Base-by-base conservation (phyloP, 2,329 filamentous ascomycete genomes). In the Fusarium domesticum region DNA sequence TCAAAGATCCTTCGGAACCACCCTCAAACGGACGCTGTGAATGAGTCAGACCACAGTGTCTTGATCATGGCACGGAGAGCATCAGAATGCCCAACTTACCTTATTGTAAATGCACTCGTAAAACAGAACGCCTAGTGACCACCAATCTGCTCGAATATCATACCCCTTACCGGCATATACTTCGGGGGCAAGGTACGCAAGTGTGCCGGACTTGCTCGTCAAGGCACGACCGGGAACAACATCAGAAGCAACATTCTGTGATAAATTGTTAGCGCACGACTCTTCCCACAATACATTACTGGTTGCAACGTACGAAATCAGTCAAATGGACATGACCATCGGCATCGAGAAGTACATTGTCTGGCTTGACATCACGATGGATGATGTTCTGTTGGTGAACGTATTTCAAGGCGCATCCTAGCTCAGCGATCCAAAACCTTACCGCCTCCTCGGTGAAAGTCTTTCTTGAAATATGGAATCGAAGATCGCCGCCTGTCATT, bases 81-180 rank as follows among this genome's bases (percentile, higher is more conserved):
- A n/a, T n/a, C n/a, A n/a, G n/a, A n/a, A n/a, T n/a, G n/a, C n/a
- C n/a, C n/a, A 40, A 64, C 76, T 40, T 70, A 90, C 89, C 84
- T 95, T 97, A 72, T 95, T 96, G 73, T 97, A 98, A 54, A 98
- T 96, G 77, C 93, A 97, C 68, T 98, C 93, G 68, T 96, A 98
- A 67, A 97, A 97, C n/a, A 95, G 79, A 35, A 98, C 93, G 37
- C 93, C 93, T 17, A 98, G 71, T 6, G 93, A 97, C 93, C 93
- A 98, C 93, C 93, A 98, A 66, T 98, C 93, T 33, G 93, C 91
- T 58, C 93, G 88, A 36, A 84, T 83, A 48, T 87, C 84, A 63
- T 98, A 98, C 31, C 93, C 93, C 50, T 83, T 85, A 37, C 92
- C 92, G 54, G 84, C 80, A 62, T 97, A 98, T 2, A 97, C 93